Evolutionary conservation across 257 asterid genomes (phyloP).

Genomic region (Capsicum baccatum): DNA sequence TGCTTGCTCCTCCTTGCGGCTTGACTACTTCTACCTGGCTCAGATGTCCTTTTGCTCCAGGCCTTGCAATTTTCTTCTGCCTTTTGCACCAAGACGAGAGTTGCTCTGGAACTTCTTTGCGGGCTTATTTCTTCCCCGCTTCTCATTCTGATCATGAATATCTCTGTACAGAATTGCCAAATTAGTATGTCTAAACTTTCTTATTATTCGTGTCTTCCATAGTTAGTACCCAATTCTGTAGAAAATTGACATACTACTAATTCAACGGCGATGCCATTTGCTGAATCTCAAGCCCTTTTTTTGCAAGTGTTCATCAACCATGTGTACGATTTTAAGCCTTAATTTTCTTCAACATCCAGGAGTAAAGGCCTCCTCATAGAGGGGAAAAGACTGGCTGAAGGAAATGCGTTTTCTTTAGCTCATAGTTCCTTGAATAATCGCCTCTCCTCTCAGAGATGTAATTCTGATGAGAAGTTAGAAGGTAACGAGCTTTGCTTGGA

Average conservation of each 20-base stretch:
- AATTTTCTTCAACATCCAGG: constrained; percentile 13
- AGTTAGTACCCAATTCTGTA: not conserved
- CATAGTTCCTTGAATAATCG: constrained; percentile 16
- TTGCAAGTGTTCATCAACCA: not conserved
- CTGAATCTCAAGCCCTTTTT: not conserved
- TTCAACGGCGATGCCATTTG: not conserved
- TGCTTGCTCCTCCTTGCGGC: constrained; percentile 21
- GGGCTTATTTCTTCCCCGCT: not conserved
- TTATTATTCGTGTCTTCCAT: not conserved
- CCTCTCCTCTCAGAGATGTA: not conserved
- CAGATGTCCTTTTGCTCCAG: constrained; percentile 30
- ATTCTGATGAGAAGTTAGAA: constrained; percentile 1
- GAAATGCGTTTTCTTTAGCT: not conserved
- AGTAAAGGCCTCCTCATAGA: not conserved
- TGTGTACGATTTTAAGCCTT: constrained; percentile 1
- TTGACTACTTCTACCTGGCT: constrained; percentile 18
- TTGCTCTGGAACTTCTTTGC: constrained; percentile 22
- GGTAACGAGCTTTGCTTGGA: not conserved
- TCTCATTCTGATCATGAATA: constrained; percentile 20
- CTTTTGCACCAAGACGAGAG: constrained; percentile 18
- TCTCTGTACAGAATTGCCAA: constrained; percentile 21
- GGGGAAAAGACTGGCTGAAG: constrained; percentile 19
- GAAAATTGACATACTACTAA: not conserved
- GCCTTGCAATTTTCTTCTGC: constrained; percentile 12
- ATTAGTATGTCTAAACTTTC: not conserved